These are phyloP conservation scores for Lumnitzera racemosa DNA, from an alignment of 345 rosid species.

Conservation along the genomic window DNA sequence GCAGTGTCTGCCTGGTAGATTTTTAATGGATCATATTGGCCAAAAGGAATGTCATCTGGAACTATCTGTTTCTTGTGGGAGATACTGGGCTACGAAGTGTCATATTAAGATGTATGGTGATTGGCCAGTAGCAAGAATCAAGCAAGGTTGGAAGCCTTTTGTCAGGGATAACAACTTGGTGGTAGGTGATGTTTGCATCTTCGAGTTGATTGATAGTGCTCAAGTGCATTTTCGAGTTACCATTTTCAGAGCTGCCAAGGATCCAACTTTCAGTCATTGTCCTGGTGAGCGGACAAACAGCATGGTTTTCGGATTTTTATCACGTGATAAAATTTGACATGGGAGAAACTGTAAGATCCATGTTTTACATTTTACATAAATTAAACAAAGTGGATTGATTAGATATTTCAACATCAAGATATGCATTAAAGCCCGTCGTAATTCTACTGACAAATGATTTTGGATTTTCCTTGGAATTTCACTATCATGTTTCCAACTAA, in stretches of 20 bases:
- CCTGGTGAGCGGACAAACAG: not conserved
- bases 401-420: no score
- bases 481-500: no score
- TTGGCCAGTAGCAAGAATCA: not conserved
- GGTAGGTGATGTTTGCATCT: slow-evolving; percentile 17
- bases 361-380: no score
- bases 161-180: slow-evolving; percentile 9
- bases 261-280: no score
- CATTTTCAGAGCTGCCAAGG: slow-evolving; percentile 7
- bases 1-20: slow-evolving; percentile 1
- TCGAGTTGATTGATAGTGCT: slow-evolving; percentile 8
- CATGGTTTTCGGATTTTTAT: not conserved
- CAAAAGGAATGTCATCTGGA: no score
- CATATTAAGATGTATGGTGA: not conserved
- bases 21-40: slow-evolving; percentile 1
- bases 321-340: not conserved
- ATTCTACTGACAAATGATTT: no score
- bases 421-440: no score
- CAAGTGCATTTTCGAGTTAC: slow-evolving; percentile 2
- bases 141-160: slow-evolving; percentile 15
- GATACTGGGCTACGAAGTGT: slow-evolving; percentile 1
- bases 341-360: no score
- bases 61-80: not conserved
- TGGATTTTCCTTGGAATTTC: no score
- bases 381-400: no score